Evolutionary conservation across 306 rosid genomes (phyloP), one percentile per base, ranked within the genome.

Genomic region (Crotalaria pallida): DNA sequence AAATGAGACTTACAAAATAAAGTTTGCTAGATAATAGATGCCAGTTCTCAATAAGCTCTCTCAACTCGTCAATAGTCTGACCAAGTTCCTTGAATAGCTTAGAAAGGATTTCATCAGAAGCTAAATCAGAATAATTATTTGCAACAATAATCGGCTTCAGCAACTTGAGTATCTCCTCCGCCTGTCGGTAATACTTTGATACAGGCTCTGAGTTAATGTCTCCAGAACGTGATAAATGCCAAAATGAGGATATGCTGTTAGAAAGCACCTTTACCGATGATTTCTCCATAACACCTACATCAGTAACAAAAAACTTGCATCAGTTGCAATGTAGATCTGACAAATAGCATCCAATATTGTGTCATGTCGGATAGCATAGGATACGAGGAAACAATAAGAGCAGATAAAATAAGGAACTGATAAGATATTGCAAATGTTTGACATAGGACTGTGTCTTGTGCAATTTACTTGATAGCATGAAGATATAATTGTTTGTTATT

Each of bases 231-330:
- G 91, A 68, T 67, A 83, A 67, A 63, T 74, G 80, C 43, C 76
- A 81, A 81, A 80, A 87, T 22, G 92, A 85, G 50, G 97, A 79
- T 73, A 89, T 82, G 56, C 67, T 87, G 48, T 82, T 74, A 17
- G 87, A 90, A 58, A 92, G 86, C 47, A 74, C 79, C 57, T 84
- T 87, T 47, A 89, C 67, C 60, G 82, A 47, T 23, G 91, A 79
- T 79, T 81, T 78, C 88, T 84, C 94, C 97, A 92, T 92, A 56
- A 47, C 73, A 73, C 94, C 96, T 92, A 85, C 64, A 59, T 76
- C 79, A 75, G 59, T 64, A 68, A 58, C 59, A 58, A 78, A 61
- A 47, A 33, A 47, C 1, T 72, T 11, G 26, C 18, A 59, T 58
- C 26, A 71, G 38, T 13, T 64, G 26, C 0, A 77, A 77, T 72